phyloP scores from a whole-genome alignment of 768 basidiomycete species.

The Gloeophyllum trabeum region DNA sequence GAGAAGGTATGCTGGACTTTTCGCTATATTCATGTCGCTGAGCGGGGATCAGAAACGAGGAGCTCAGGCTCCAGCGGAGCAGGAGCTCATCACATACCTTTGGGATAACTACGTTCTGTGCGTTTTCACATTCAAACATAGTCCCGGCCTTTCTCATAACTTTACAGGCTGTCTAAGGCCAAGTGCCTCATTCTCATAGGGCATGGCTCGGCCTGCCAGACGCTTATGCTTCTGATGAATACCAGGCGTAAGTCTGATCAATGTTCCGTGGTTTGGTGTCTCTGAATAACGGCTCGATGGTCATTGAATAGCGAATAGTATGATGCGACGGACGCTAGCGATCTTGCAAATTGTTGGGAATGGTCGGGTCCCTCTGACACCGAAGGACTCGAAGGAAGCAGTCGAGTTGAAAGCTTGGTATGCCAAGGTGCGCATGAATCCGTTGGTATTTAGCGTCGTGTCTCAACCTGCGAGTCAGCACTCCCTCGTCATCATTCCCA shows the following conservation, averaged over 20 bases:
- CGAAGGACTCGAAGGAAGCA: constrained; percentile 43
- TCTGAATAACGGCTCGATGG: constrained; percentile 1
- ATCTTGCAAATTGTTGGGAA: constrained; percentile 75
- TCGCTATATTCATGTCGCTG: background rate
- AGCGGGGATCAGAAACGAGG: constrained; percentile 7
- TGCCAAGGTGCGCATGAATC: constrained; percentile 33
- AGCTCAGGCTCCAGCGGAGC: constrained; percentile 25
- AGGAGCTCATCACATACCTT: constrained; percentile 64
- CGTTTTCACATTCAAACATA: constrained; percentile 15
- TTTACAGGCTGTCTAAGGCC: constrained; percentile 56
- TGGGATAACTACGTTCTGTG: constrained; percentile 98
- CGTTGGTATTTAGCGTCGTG: background rate
- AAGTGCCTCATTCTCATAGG: constrained; percentile 73
- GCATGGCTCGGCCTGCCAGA: constrained; percentile 75
- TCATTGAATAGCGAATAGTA: constrained; percentile 27
- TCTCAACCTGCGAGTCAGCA: constrained; percentile 32
- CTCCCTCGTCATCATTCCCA: constrained; percentile 61
- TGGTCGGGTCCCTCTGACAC: constrained; percentile 39
- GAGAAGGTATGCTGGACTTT: constrained; percentile 24
- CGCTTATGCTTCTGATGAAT: constrained; percentile 65
- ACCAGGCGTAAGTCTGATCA: constrained; percentile 41
- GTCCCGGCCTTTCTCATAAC: constrained; percentile 3
- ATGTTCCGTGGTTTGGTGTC: background rate
- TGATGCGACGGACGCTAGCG: constrained; percentile 54
- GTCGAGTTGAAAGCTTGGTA: constrained; percentile 65